Evolutionary conservation across 2,329 filamentous ascomycete species (phyloP).

Genomic region (Phaeosphaeria sp.): DNA sequence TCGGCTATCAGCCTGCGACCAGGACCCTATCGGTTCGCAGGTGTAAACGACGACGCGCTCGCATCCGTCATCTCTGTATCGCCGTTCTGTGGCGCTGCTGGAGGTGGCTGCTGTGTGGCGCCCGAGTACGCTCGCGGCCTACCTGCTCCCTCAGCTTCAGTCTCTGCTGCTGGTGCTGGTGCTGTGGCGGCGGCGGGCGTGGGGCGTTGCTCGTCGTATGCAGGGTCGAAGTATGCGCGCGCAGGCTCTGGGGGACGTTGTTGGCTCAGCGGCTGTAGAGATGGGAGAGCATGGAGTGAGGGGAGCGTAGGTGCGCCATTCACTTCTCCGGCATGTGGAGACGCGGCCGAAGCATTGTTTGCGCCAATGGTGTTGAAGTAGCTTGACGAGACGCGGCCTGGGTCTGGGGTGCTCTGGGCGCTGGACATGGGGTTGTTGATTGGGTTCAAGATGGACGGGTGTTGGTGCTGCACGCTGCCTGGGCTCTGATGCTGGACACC

Average conservation of each 20-base stretch:
- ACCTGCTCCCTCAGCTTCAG: constrained; percentile 29
- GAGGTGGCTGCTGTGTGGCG: constrained; percentile 19
- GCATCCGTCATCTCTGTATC: constrained; percentile 51
- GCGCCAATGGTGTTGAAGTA: constrained; percentile 40
- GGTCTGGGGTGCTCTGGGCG: constrained; percentile 49
- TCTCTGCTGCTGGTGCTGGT: constrained; percentile 26
- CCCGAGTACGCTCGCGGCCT: constrained; percentile 38
- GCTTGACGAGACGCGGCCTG: constrained; percentile 31
- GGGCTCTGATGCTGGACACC: constrained; percentile 12
- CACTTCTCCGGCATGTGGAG: constrained; percentile 29
- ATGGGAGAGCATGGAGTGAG: constrained; percentile 32
- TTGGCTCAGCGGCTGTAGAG: constrained; percentile 29
- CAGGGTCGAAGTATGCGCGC: constrained; percentile 39
- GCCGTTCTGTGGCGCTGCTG: constrained; percentile 42
- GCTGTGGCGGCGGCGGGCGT: constrained; percentile 11
- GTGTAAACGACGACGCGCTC: constrained; percentile 36
- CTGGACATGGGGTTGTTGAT: constrained; percentile 40
- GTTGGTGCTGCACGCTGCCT: constrained; percentile 12
- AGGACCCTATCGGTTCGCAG: constrained; percentile 49
- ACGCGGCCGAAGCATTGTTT: constrained; percentile 15
- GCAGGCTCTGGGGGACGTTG: constrained; percentile 11
- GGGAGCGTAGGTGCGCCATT: constrained; percentile 38
- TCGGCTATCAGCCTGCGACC: too few relatives aligned
- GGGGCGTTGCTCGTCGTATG: constrained; percentile 38
- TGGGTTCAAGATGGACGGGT: neutral